Conservation (phyloP, 1,139 yeast genomes). For the Pichia sp. region DNA sequence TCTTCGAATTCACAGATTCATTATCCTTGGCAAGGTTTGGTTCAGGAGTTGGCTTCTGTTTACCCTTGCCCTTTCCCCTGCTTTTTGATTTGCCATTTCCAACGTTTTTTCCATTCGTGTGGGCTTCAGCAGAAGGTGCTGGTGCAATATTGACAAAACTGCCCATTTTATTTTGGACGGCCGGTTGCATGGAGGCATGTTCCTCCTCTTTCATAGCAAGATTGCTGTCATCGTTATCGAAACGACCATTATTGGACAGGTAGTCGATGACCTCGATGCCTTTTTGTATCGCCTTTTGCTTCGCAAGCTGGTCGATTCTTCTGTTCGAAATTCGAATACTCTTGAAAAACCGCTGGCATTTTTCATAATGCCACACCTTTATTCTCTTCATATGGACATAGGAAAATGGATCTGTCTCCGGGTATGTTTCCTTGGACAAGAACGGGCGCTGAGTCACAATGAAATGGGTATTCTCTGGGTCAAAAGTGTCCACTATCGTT, state of each 20-base stretch:
- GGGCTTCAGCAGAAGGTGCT: conserved; percentile 14
- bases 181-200: background rate
- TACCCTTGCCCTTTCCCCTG: conserved; percentile 5
- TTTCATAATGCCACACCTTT: conserved; percentile 88
- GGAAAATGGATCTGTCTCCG: conserved; percentile 57
- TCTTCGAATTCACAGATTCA: background rate
- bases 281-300: conserved; percentile 21
- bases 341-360: conserved; percentile 74
- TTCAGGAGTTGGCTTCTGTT: background rate
- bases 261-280: conserved; percentile 12
- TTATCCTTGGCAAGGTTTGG: background rate
- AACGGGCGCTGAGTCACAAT: conserved; percentile 60
- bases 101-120: background rate
- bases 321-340: conserved; percentile 47
- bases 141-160: conserved; percentile 23
- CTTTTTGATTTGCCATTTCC: background rate
- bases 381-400: conserved; percentile 58
- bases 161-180: background rate
- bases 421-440: conserved; percentile 33
- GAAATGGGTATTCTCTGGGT: conserved; percentile 31
- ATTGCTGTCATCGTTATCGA: background rate
- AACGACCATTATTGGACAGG: background rate
- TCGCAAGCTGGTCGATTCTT: conserved; percentile 32
- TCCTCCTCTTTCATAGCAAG: background rate
- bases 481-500: conserved; percentile 27